Evolutionary conservation across 2,329 filamentous ascomycete genomes (phyloP).

Genomic region (Aspergillus luchuensis): DNA sequence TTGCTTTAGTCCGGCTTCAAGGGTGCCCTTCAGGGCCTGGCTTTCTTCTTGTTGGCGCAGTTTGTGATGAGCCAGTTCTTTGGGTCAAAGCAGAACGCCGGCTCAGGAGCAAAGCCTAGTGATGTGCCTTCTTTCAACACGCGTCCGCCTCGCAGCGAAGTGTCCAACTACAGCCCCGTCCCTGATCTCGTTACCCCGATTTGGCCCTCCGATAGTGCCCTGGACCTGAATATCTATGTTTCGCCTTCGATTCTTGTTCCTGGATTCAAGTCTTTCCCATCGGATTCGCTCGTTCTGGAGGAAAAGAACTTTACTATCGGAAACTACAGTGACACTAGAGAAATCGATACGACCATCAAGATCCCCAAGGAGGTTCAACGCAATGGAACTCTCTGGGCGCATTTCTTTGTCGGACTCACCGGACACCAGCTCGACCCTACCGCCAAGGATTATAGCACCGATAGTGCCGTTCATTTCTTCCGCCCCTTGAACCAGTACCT

Average conservation of each 20-base stretch:
- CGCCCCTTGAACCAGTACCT: slow-evolving; percentile 88
- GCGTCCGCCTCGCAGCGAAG: slow-evolving; percentile 56
- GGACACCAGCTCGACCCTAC: slow-evolving; percentile 77
- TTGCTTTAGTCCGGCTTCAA: slow-evolving; percentile 44
- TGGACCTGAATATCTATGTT: slow-evolving; percentile 85
- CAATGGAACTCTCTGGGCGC: slow-evolving; percentile 91
- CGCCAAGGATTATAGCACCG: slow-evolving; percentile 69
- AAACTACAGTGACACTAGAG: slow-evolving; percentile 75
- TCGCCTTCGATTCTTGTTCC: slow-evolving; percentile 72
- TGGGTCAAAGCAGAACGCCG: slow-evolving; percentile 39
- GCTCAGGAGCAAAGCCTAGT: slow-evolving; percentile 24
- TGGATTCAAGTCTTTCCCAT: slow-evolving; percentile 62
- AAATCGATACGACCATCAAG: slow-evolving; percentile 73
- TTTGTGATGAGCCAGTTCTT: slow-evolving; percentile 60
- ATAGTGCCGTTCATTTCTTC: slow-evolving; percentile 78
- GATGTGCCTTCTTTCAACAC: slow-evolving; percentile 65
- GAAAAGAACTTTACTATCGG: slow-evolving; percentile 80
- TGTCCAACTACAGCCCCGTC: slow-evolving; percentile 49
- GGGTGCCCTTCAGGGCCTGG: slow-evolving; percentile 56
- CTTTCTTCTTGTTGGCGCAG: slow-evolving; percentile 62
- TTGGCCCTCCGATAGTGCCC: slow-evolving; percentile 74
- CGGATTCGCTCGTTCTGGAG: slow-evolving; percentile 71
- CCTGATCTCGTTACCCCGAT: slow-evolving; percentile 78
- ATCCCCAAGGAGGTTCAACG: slow-evolving; percentile 80
- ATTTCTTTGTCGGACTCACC: slow-evolving; percentile 82